phyloP scores from a whole-genome alignment of 306 rosid genomes.

The Gleditsia sinensis region DNA sequence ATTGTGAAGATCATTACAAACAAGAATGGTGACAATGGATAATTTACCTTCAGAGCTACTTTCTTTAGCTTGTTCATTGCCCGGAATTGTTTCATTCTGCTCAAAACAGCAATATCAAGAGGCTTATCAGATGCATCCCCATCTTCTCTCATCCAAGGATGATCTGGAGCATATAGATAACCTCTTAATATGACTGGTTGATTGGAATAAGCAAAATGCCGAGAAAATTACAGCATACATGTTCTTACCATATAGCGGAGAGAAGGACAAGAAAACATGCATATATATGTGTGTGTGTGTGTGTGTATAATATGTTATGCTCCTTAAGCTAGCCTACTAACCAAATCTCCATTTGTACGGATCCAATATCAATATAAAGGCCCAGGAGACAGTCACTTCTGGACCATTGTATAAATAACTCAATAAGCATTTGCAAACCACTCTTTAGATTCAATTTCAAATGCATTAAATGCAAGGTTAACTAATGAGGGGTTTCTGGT shows the following conservation, averaged over 20 bases:
- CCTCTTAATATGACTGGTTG: conserved; percentile 21
- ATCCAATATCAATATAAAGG: neutral
- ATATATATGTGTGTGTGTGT: neutral
- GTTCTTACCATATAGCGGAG: neutral
- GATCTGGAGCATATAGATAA: conserved; percentile 58
- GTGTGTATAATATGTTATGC: neutral
- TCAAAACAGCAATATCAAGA: conserved; percentile 87
- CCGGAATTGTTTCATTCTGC: conserved; percentile 95
- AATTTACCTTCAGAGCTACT: conserved; percentile 89
- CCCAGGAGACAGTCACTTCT: neutral
- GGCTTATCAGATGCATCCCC: conserved; percentile 95
- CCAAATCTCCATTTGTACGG: conserved; percentile 11
- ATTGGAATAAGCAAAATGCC: conserved; percentile 20
- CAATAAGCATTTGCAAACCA: neutral
- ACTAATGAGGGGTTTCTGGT: neutral
- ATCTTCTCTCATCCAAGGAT: conserved; percentile 98
- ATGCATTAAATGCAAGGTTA: neutral
- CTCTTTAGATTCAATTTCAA: neutral
- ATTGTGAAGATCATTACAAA: conserved; percentile 20
- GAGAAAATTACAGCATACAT: conserved; percentile 7
- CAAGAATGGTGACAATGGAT: conserved; percentile 11
- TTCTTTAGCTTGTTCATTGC: conserved; percentile 98
- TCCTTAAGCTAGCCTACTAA: conserved; percentile 15
- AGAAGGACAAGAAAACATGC: neutral
- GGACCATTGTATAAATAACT: conserved; percentile 12